These are phyloP conservation scores for Eucalyptus sp. DNA, from an alignment of 345 rosid species.

Conservation along the genomic window DNA sequence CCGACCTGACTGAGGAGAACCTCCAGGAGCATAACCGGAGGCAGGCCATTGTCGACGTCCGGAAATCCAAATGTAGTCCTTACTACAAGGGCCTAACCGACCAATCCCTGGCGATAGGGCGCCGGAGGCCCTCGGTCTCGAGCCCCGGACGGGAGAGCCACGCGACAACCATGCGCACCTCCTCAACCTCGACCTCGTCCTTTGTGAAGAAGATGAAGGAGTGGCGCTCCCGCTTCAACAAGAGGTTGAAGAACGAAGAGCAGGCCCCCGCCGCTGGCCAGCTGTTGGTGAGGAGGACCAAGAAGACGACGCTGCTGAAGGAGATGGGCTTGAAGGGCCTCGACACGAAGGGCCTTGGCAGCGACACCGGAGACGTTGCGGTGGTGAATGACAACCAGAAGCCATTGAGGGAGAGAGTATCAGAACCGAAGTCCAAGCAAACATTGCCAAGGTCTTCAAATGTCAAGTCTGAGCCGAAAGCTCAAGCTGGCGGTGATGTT, in stretches of 20 bases:
- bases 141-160: conserved; percentile 38
- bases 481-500: neutral
- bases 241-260: neutral
- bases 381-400: conserved; percentile 12
- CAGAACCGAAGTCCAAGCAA: neutral
- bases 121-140: neutral
- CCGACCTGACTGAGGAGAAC: conserved; percentile 29
- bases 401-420: conserved; percentile 66
- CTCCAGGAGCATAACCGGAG: conserved; percentile 33
- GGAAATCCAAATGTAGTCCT: conserved; percentile 33
- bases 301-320: neutral
- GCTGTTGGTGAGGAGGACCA: no score
- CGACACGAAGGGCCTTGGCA: neutral
- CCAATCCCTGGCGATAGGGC: conserved; percentile 10
- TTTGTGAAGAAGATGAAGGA: conserved; percentile 22
- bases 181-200: conserved; percentile 13
- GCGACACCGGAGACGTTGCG: neutral
- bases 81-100: conserved; percentile 44
- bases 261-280: neutral
- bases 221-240: conserved; percentile 18
- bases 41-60: neutral
- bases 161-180: conserved; percentile 2
- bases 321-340: neutral
- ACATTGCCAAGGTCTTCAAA: neutral
- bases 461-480: neutral